phyloP scores from a whole-genome alignment of 805 yeast species.

The Saturnispora dispora region DNA sequence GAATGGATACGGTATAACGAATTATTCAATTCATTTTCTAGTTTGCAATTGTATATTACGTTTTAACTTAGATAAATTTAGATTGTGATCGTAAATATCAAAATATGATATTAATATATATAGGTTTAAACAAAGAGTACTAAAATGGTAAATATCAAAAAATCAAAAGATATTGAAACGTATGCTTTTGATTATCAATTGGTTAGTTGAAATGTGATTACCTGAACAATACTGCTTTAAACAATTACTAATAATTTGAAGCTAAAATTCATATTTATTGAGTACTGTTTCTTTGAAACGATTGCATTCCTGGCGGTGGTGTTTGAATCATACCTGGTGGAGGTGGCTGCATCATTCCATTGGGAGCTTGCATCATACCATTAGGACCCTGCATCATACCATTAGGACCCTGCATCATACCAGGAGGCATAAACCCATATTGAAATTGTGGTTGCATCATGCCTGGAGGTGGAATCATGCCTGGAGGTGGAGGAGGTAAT shows the following conservation, averaged over 20 bases:
- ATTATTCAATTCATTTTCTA: background rate
- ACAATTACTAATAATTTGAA: background rate
- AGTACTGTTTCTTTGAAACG: background rate
- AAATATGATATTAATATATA: background rate
- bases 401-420: background rate
- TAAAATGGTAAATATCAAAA: background rate
- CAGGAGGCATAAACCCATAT: constrained; percentile 5
- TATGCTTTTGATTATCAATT: no score
- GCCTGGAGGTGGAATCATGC: constrained; percentile 1
- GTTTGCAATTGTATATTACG: background rate
- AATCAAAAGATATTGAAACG: background rate
- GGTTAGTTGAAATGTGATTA: no score
- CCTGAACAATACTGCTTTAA: no score
- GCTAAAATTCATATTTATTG: background rate
- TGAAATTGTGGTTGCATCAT: constrained; percentile 3
- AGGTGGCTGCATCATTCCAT: background rate
- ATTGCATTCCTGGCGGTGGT: constrained; percentile 2
- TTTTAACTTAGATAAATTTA: background rate
- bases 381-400: background rate
- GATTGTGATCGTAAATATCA: background rate
- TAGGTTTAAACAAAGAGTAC: background rate
- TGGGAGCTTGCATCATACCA: background rate
- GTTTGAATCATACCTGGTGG: constrained; percentile 6
- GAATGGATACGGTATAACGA: background rate
- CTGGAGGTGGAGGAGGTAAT: constrained; percentile 4